Evolutionary conservation across 495 filamentous ascomycete genomes (phyloP), one percentile per base, ranked within the genome.

Genomic region (Penicillium alfredii): DNA sequence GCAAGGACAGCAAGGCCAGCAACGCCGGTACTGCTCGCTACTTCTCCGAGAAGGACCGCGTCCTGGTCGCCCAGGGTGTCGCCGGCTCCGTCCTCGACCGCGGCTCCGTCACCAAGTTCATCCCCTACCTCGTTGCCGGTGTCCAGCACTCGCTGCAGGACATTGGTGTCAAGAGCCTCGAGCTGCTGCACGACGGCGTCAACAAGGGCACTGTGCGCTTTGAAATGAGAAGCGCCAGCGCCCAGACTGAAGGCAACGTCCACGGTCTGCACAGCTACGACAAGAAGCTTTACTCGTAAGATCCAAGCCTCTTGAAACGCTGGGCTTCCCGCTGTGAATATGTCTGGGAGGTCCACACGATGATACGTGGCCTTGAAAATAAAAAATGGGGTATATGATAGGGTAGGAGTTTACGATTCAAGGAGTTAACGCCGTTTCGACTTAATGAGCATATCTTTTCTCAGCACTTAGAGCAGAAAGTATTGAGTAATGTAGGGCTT

Each of bases 21-120:
- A 97, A 97, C 64, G 92, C 92, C 42, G 92, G 93, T 45, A 95
- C 93, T 36, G 93, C 92, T 35, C 82, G 92, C 28, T 99, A 99
- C 73, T 99, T 99, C 72, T 94, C 87, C 37, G 92, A 99, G 63
- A 92, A 90, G 47, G 87, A 90, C 60, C 77, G 81, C 40, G 77
- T 99, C 40, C 80, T 96, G 26, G 92, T 99, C 54, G 92, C 92
- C 25, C 92, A 99, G 69, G 92, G 92, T 68, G 92, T 99, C 5
- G 88, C 86, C 33, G 76, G 76, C n/a, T 78, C 74, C 34, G 81
- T 86, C 28, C 65, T 81, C 12, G 81, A 84, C 57, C 75, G 80
- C 38, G 82, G 82, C 19, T 93, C 86, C 17, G 74, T 98, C 47
- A 86, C 76, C 51, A 95, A 92, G 64, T 99, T 99, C 55, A 74